A percentile compares a stretch with the other conserved stretches of the same genome.
Evolutionary conservation across 257 asterid genomes (phyloP).

Genomic region (Solanum virginianum): DNA sequence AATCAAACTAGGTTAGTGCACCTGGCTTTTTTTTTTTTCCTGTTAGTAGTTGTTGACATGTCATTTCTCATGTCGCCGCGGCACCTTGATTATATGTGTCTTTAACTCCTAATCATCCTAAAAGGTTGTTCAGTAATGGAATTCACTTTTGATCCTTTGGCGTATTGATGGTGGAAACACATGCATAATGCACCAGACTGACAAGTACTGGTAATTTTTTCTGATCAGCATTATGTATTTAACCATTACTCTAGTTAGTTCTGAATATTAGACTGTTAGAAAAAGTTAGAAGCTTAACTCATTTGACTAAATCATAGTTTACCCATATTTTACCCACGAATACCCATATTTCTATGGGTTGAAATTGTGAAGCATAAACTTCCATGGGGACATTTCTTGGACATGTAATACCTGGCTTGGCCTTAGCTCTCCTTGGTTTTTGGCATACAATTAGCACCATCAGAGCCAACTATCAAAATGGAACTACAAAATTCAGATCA

Average conservation of each 20-base stretch:
- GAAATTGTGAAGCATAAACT: background rate
- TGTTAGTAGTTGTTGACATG: background rate
- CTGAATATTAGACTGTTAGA: background rate
- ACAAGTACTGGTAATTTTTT: background rate
- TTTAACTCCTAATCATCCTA: background rate
- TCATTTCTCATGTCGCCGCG: background rate
- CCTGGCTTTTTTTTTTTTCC: background rate
- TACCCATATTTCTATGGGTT: too few relatives aligned
- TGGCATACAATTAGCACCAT: conserved; percentile 59
- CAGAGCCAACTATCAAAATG: conserved; percentile 22
- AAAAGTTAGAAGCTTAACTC: too few relatives aligned
- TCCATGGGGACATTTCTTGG: conserved; percentile 57
- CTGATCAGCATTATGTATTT: conserved; percentile 7
- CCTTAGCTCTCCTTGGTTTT: conserved; percentile 55
- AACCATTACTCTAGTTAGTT: conserved; percentile 10
- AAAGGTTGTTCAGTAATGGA: background rate
- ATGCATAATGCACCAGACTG: conserved; percentile 57
- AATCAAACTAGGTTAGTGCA: too few relatives aligned
- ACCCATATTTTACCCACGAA: too few relatives aligned
- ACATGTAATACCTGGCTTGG: conserved; percentile 58
- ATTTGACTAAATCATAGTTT: too few relatives aligned
- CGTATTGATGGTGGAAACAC: conserved; percentile 49
- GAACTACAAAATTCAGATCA: conserved; percentile 36
- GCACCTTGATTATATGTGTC: background rate
- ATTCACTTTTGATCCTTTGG: background rate